phyloP scores from a whole-genome alignment of 164 flowering plant species.

The Sedum album region DNA sequence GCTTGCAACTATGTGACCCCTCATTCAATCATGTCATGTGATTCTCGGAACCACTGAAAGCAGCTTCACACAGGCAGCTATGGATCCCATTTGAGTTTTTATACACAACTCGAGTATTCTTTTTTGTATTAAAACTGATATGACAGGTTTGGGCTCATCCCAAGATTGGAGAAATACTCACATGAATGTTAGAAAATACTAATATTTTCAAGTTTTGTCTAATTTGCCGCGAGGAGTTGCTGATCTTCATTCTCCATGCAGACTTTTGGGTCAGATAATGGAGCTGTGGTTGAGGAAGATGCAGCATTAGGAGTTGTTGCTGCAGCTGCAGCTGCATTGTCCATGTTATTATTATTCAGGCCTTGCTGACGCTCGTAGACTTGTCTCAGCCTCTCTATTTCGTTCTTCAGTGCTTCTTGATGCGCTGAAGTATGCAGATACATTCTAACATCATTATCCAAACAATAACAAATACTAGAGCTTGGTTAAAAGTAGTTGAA shows the following conservation, averaged over 20 bases:
- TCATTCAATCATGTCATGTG: constrained; percentile 4
- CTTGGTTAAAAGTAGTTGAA: too few species aligned
- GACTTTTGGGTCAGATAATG: neutral
- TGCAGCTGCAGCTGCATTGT: neutral
- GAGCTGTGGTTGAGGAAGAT: neutral
- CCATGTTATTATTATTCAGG: constrained; percentile 27
- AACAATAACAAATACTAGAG: too few species aligned
- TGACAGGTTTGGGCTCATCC: constrained; percentile 1
- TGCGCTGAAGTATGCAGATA: constrained; percentile 34
- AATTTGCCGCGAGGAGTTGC: neutral
- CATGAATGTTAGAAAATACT: neutral
- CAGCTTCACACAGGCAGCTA: constrained; percentile 2
- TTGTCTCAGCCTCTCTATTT: constrained; percentile 46
- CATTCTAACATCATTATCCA: neutral
- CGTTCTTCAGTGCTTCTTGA: constrained; percentile 52
- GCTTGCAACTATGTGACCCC: constrained; percentile 2
- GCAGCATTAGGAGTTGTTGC: neutral
- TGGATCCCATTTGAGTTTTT: neutral
- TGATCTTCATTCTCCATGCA: constrained; percentile 2
- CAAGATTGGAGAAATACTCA: neutral
- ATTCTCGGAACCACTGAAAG: neutral
- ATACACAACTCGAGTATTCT: neutral
- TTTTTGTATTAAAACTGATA: neutral
- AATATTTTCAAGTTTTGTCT: neutral
- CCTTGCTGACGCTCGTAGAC: constrained; percentile 48